Conservation (phyloP, 441 rosid genomes). For the Corymbia calophylla region DNA sequence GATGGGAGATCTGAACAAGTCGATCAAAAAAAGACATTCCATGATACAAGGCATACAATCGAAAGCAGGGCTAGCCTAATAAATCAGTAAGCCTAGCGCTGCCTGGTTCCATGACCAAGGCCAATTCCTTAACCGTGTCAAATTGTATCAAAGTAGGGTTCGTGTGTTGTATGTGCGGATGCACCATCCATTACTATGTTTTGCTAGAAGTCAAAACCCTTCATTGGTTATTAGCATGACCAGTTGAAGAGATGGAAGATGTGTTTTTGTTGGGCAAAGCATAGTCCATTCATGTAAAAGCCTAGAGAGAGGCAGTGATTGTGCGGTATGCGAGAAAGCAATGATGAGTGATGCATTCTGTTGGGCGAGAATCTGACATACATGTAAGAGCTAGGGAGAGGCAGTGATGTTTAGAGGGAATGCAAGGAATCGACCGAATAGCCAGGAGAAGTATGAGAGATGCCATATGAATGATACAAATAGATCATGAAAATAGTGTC, state of each 20-base stretch:
- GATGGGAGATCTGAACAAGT: no score
- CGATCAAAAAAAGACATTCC: accelerated
- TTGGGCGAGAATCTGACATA: background rate
- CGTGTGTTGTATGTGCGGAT: background rate
- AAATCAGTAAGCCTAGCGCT: background rate
- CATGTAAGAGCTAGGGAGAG: background rate
- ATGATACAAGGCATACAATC: background rate
- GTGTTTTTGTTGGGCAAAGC: background rate
- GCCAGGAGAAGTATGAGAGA: background rate
- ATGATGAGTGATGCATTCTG: background rate
- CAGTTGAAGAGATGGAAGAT: background rate
- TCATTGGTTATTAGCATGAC: background rate
- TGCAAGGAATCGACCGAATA: background rate
- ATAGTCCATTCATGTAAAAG: background rate
- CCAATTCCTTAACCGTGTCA: background rate
- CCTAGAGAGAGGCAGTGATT: background rate
- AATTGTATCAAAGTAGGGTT: background rate
- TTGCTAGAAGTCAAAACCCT: background rate
- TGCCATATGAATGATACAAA: accelerated
- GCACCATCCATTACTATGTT: background rate
- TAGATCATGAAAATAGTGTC: background rate
- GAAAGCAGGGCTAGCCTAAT: background rate
- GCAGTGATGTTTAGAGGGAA: background rate
- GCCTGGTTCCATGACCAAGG: no score
- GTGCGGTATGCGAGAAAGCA: background rate